A percentile compares a stretch with the other conserved stretches of the same genome.
Evolutionary conservation across 305 asterid genomes (phyloP).

Genomic region (Ajuga reptans): DNA sequence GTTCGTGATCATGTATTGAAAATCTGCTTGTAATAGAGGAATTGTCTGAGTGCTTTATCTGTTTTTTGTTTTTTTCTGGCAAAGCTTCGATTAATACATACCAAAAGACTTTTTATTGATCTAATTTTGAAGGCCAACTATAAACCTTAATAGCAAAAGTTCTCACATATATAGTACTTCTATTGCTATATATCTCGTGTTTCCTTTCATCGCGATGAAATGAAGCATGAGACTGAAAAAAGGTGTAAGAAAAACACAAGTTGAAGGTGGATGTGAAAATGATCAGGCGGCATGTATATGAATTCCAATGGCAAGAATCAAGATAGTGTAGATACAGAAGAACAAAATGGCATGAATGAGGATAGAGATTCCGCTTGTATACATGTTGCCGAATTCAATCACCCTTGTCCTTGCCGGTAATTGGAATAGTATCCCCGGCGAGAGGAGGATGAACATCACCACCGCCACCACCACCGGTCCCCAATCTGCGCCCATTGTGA

Average conservation of each 20-base stretch:
- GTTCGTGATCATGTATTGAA: no score
- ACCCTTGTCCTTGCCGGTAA: slow-evolving; percentile 81
- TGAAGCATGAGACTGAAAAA: no score
- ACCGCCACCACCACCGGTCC: slow-evolving; percentile 96
- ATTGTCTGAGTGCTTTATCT: no score
- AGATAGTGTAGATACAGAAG: slow-evolving; percentile 71
- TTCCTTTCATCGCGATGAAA: no score
- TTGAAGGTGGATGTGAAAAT: not conserved
- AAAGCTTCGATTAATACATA: no score
- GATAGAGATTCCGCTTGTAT: slow-evolving; percentile 84
- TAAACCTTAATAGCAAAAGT: no score
- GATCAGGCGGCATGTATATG: slow-evolving; percentile 59
- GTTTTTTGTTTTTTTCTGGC: no score
- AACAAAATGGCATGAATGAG: slow-evolving; percentile 71
- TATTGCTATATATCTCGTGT: no score
- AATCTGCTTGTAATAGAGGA: no score
- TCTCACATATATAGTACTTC: no score
- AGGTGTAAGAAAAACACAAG: not conserved
- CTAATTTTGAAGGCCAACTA: no score
- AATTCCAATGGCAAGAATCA: slow-evolving; percentile 73
- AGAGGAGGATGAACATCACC: slow-evolving; percentile 73
- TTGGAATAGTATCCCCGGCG: slow-evolving; percentile 86
- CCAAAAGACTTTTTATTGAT: no score
- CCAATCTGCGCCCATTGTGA: slow-evolving; percentile 83
- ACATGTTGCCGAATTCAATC: slow-evolving; percentile 88